These are phyloP conservation scores for Catenaria anguillulae DNA, from an alignment of 371 early-diverging fungal species.

Conservation along the genomic window DNA sequence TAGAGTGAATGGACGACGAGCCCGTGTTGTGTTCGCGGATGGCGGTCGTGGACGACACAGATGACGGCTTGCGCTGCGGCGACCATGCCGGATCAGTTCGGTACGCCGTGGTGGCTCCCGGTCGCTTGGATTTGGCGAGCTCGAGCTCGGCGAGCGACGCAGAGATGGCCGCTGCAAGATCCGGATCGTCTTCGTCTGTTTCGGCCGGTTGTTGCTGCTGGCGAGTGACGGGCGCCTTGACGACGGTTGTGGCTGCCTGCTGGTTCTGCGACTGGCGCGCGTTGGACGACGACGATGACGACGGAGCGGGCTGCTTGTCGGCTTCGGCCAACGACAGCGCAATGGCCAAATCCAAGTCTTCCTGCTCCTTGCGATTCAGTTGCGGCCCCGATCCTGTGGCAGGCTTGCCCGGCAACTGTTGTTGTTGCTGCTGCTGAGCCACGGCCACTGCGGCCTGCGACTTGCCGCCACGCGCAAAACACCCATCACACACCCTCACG, in stretches of 20 bases:
- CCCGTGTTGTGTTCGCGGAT: too few relatives aligned
- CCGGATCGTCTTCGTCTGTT: conserved; percentile 64
- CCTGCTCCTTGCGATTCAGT: conserved; percentile 40
- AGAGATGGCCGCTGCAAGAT: conserved; percentile 78
- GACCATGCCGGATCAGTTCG: too few relatives aligned
- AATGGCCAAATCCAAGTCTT: conserved; percentile 73
- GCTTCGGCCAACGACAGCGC: conserved; percentile 65
- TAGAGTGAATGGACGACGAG: not conserved
- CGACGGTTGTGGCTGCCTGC: too few relatives aligned
- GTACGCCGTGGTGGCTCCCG: conserved; percentile 9
- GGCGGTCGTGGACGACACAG: conserved; percentile 12
- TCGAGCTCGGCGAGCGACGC: conserved; percentile 67
- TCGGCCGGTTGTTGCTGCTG: not conserved
- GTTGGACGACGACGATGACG: conserved; percentile 4
- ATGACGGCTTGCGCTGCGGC: conserved; percentile 6
- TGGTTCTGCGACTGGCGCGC: too few relatives aligned
- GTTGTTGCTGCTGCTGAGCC: too few relatives aligned
- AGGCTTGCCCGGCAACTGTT: too few relatives aligned
- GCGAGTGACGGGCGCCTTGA: too few relatives aligned
- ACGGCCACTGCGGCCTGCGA: not conserved
- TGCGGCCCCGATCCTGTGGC: not conserved
- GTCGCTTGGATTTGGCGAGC: conserved; percentile 9
- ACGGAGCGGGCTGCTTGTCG: conserved; percentile 19
- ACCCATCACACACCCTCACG: conserved; percentile 87
- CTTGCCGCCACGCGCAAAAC: conserved; percentile 37